Percentiles rank a stretch among this genome's conserved stretches.
These are phyloP conservation scores for Xylaria sp. DNA, from an alignment of 2,329 filamentous ascomycete genomes.

Conservation along the genomic window DNA sequence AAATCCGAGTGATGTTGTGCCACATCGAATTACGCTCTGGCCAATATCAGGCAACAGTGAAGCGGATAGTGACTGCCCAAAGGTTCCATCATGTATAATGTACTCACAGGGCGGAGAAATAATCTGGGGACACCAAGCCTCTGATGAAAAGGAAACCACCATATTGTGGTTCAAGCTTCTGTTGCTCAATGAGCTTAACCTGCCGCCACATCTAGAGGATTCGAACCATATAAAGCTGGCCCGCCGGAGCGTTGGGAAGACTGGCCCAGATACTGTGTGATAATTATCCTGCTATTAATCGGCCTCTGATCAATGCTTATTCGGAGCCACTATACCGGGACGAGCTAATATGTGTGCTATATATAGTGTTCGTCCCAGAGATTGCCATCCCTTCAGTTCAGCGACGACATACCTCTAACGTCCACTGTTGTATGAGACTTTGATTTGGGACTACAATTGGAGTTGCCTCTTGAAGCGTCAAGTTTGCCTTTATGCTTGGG, in stretches of 20 bases:
- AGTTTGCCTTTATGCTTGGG: too few relatives aligned
- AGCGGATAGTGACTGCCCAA: conserved; percentile 11
- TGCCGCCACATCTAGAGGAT: conserved; percentile 1
- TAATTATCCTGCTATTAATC: too few relatives aligned
- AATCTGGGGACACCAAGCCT: conserved; percentile 20
- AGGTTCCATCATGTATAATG: conserved; percentile 19
- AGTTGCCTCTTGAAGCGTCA: too few relatives aligned
- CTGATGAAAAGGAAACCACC: background rate
- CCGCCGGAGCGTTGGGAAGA: fast-evolving
- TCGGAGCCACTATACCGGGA: too few relatives aligned
- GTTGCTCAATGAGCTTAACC: conserved; percentile 19
- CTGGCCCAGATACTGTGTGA: too few relatives aligned
- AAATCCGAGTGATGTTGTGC: background rate
- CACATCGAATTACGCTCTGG: conserved; percentile 21
- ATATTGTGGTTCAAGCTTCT: conserved; percentile 32
- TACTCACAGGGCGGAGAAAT: background rate
- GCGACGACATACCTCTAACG: background rate
- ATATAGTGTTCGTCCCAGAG: conserved; percentile 47
- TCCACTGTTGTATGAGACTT: too few relatives aligned
- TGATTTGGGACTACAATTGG: too few relatives aligned
- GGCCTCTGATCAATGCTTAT: too few relatives aligned
- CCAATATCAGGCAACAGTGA: background rate
- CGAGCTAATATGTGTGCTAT: background rate
- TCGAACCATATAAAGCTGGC: conserved; percentile 43
- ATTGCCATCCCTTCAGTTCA: conserved; percentile 47